These are phyloP conservation scores for Leccinum aurantiacum DNA, from an alignment of 768 basidiomycete genomes.

Conservation along the genomic window DNA sequence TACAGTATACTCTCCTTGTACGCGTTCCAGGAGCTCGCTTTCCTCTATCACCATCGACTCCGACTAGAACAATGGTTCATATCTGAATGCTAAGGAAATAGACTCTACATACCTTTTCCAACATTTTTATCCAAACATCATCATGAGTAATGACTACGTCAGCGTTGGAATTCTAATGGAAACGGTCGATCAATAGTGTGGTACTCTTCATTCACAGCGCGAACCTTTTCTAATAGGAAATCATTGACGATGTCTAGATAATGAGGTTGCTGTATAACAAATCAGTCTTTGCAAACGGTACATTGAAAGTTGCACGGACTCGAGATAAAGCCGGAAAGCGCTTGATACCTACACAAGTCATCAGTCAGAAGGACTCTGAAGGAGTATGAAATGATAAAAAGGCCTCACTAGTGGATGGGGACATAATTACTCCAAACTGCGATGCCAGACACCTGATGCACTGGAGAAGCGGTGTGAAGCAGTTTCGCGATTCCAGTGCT, in stretches of 20 bases:
- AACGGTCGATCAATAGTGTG: neutral
- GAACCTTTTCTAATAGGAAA: slow-evolving; percentile 6
- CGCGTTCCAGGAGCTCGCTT: too few species aligned
- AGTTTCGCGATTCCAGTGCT: too few species aligned
- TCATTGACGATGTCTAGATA: slow-evolving; percentile 8
- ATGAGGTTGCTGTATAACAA: slow-evolving; percentile 1
- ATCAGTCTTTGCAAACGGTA: neutral
- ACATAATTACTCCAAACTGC: too few species aligned
- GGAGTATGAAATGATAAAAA: neutral
- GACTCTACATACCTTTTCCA: too few species aligned
- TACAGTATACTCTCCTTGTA: too few species aligned
- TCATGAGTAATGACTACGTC: too few species aligned
- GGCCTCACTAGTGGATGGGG: neutral
- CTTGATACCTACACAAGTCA: neutral
- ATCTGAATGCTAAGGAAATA: too few species aligned
- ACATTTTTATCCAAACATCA: too few species aligned
- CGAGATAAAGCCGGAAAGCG: neutral
- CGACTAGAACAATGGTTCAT: too few species aligned
- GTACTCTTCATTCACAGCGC: neutral
- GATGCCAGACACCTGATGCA: neutral
- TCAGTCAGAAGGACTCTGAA: neutral
- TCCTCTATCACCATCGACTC: too few species aligned
- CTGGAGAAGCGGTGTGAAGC: neutral
- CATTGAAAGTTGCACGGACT: neutral
- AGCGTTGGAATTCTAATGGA: neutral